Percentiles rank a stretch among this genome's conserved stretches.
Conservation (phyloP, 306 rosid species). For the Citrullus colocynthis region DNA sequence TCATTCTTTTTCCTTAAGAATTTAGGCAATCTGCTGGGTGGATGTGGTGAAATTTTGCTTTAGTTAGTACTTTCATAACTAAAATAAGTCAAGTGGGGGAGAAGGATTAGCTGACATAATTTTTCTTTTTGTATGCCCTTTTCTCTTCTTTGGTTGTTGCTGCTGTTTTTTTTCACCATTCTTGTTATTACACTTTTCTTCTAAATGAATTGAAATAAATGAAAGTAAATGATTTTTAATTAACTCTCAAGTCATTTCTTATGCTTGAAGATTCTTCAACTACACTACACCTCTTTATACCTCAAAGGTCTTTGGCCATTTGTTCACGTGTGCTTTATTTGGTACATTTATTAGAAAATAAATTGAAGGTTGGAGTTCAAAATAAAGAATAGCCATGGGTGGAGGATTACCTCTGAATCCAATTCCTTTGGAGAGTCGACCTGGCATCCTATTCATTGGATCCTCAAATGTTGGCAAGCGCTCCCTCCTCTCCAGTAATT, state of each 20-base stretch:
- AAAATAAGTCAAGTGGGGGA: background rate
- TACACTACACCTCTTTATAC: background rate
- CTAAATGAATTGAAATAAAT: background rate
- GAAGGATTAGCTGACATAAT: background rate
- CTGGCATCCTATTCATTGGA: constrained; percentile 59
- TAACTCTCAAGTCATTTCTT: background rate
- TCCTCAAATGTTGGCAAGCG: constrained; percentile 72
- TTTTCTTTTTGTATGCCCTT: background rate
- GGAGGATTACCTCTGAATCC: constrained; percentile 16
- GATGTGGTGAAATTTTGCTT: background rate
- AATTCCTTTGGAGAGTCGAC: constrained; percentile 39
- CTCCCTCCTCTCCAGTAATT: constrained; percentile 62
- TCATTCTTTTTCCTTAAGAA: background rate
- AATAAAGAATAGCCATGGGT: background rate
- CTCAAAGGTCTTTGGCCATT: background rate
- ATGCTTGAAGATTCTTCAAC: background rate
- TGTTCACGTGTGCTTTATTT: background rate
- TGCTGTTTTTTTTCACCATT: background rate
- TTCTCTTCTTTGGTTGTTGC: background rate
- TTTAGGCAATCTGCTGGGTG: background rate
- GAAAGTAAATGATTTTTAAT: background rate
- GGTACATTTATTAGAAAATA: background rate
- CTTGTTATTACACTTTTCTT: background rate
- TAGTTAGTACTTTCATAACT: background rate
- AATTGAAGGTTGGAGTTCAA: background rate